These are phyloP conservation scores for Sechiopsis laciniata DNA, from an alignment of 306 rosid genomes.

Conservation along the genomic window DNA sequence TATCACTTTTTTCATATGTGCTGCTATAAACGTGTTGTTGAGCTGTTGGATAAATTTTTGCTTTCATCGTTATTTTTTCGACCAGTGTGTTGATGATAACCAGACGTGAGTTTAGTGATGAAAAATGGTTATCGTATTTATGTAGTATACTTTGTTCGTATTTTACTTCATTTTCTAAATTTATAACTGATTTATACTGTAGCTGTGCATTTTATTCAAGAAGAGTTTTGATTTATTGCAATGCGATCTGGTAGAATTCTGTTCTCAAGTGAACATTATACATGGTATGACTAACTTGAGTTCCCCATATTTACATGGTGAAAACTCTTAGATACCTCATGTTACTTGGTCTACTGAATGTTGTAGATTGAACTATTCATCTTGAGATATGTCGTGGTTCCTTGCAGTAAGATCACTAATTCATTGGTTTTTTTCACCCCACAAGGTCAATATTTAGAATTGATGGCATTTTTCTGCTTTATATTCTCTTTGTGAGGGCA, in stretches of 20 bases:
- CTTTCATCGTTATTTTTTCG: too few relatives aligned
- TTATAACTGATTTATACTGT: neutral
- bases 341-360: neutral
- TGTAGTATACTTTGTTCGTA: neutral
- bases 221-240: neutral
- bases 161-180: neutral
- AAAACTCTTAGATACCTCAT: neutral
- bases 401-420: neutral
- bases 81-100: too few relatives aligned
- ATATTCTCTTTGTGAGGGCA: neutral
- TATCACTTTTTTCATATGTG: neutral
- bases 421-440: neutral
- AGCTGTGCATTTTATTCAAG: neutral
- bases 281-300: neutral
- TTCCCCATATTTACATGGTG: neutral
- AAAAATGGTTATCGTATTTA: neutral
- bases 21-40: conserved; percentile 15
- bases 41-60: too few relatives aligned
- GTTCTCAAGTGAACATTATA: neutral
- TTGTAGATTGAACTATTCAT: neutral
- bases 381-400: neutral
- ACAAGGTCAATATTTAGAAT: neutral
- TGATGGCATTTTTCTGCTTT: neutral
- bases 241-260: neutral
- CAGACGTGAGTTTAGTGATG: neutral